Evolutionary conservation across 2,329 filamentous ascomycete genomes (phyloP).

Genomic region (Ascochyta koolunga): DNA sequence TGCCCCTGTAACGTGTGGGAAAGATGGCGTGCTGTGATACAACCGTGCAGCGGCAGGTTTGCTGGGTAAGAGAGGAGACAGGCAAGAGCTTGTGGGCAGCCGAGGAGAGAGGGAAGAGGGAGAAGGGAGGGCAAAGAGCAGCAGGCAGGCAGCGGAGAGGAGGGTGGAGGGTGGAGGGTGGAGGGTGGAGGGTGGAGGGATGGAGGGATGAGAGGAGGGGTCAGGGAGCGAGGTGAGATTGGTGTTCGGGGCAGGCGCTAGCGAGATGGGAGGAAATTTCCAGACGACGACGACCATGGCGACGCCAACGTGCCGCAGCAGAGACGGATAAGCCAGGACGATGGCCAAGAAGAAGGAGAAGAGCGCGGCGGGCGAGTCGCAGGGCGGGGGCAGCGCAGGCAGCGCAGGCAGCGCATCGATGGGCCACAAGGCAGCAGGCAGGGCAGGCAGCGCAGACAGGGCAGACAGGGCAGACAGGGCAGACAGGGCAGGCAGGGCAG

Average conservation of each 20-base stretch:
- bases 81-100: too few species aligned
- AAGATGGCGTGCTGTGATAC: too few species aligned
- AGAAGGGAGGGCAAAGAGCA: background rate
- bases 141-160: background rate
- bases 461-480: too few species aligned
- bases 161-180: background rate
- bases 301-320: slow-evolving; percentile 9
- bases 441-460: too few species aligned
- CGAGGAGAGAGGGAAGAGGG: too few species aligned
- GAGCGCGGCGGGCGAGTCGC: slow-evolving; percentile 18
- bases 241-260: background rate
- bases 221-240: background rate
- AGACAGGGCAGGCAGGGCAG: too few species aligned
- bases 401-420: too few species aligned
- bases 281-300: background rate
- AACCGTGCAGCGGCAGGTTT: too few species aligned
- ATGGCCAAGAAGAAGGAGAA: slow-evolving; percentile 47
- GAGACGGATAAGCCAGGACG: background rate
- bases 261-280: slow-evolving; percentile 4
- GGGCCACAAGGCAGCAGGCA: too few species aligned
- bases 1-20: too few species aligned
- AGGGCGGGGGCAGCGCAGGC: background rate
- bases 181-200: background rate
- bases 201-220: too few species aligned
- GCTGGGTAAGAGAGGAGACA: too few species aligned